These are phyloP conservation scores for Pyricularia pennisetigena DNA, from an alignment of 2,329 filamentous ascomycete species.

Conservation along the genomic window DNA sequence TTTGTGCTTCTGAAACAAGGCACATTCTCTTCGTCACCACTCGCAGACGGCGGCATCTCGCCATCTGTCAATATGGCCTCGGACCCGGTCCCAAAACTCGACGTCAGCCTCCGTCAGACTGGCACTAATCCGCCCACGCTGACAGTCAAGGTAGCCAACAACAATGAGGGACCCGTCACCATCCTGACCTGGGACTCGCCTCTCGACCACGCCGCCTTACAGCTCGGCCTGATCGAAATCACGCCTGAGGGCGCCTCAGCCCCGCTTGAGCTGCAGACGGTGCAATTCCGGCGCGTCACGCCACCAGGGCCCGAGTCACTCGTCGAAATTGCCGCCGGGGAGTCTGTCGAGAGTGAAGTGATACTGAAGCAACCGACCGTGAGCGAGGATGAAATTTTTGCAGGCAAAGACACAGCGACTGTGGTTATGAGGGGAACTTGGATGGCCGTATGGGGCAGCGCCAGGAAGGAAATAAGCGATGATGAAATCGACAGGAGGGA, in stretches of 20 bases:
- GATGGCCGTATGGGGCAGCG: neutral
- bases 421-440: neutral
- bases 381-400: constrained; percentile 1
- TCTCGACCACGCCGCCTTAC: constrained; percentile 8
- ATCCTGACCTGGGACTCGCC: constrained; percentile 10
- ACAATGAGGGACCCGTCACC: constrained; percentile 8
- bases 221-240: constrained; percentile 7
- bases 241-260: neutral
- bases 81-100: neutral
- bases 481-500: neutral
- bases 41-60: neutral
- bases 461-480: neutral
- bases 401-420: neutral
- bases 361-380: neutral
- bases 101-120: neutral
- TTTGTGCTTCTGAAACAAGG: neutral
- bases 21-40: neutral
- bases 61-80: neutral
- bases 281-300: constrained; percentile 9
- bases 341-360: neutral
- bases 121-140: constrained; percentile 5
- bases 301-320: constrained; percentile 6
- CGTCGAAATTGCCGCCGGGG: constrained; percentile 5
- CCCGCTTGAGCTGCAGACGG: constrained; percentile 5
- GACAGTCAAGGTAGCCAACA: constrained; percentile 7